These are phyloP conservation scores for Phytophthora sp. DNA, from an alignment of 352 stramenopile species.

Conservation along the genomic window DNA sequence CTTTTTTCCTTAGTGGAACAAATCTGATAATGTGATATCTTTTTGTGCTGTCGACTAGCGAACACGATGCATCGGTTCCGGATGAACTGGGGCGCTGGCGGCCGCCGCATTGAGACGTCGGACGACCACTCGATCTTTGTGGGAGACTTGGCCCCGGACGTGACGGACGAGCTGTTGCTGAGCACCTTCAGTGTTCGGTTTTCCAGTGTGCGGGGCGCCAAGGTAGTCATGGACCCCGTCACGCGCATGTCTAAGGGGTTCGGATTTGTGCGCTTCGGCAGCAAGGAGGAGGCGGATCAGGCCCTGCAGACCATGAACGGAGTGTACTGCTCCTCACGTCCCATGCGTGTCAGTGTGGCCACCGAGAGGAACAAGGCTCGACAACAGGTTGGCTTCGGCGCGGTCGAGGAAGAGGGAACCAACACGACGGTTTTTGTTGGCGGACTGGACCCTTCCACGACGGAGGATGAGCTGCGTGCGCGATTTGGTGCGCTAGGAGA, in stretches of 20 bases:
- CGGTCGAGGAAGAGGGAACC: conserved; percentile 58
- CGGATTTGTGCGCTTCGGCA: conserved; percentile 91
- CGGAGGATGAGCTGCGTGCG: conserved; percentile 85
- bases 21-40: conserved; percentile 19
- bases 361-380: conserved; percentile 79
- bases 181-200: conserved; percentile 85
- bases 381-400: conserved; percentile 35
- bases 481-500: conserved; percentile 84
- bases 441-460: conserved; percentile 79
- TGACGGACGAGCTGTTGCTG: conserved; percentile 89
- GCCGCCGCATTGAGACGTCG: conserved; percentile 81
- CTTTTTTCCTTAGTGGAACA: conserved; percentile 1
- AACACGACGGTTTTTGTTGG: conserved; percentile 94
- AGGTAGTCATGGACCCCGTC: conserved; percentile 90
- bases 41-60: conserved; percentile 44
- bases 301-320: conserved; percentile 92
- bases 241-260: conserved; percentile 93
- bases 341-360: conserved; percentile 90
- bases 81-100: conserved; percentile 92
- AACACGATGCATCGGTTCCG: conserved; percentile 91
- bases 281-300: conserved; percentile 88
- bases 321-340: conserved; percentile 85
- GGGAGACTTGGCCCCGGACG: conserved; percentile 89
- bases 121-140: conserved; percentile 93
- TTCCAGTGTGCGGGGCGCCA: conserved; percentile 83